These are phyloP conservation scores for Crinitomyces ghanaensis DNA, from an alignment of 805 yeast species.

Conservation along the genomic window DNA sequence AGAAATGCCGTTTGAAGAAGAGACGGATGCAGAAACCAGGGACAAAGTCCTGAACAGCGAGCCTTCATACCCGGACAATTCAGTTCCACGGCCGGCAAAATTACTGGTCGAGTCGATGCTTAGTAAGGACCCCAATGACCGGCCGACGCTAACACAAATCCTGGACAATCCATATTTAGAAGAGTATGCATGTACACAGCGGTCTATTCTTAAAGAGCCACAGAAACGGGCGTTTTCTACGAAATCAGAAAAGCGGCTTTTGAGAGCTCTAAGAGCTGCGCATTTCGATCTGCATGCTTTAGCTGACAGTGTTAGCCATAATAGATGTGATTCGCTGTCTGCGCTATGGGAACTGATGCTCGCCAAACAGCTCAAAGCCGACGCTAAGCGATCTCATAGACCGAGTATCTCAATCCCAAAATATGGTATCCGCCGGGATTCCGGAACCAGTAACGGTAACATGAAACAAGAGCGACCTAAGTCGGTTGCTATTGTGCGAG, in stretches of 20 bases:
- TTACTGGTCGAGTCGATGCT: slow-evolving; percentile 44
- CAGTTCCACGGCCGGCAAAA: slow-evolving; percentile 34
- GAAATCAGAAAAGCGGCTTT: slow-evolving; percentile 47
- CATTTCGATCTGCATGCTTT: slow-evolving; percentile 56
- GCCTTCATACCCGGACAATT: slow-evolving; percentile 38
- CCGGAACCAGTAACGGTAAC: too few relatives aligned
- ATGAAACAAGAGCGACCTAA: too few relatives aligned
- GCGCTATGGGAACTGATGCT: slow-evolving; percentile 64
- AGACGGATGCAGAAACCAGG: slow-evolving; percentile 51
- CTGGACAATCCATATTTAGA: slow-evolving; percentile 40
- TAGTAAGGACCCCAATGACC: slow-evolving; percentile 48
- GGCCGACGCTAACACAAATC: slow-evolving; percentile 50
- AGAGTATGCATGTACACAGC: slow-evolving; percentile 32
- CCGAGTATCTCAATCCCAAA: neutral
- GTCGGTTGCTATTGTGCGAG: too few relatives aligned
- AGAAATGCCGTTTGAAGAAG: slow-evolving; percentile 84
- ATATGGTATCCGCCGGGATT: too few relatives aligned
- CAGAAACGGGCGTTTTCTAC: slow-evolving; percentile 41
- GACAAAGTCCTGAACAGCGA: slow-evolving; percentile 50
- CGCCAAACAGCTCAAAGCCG: slow-evolving; percentile 34
- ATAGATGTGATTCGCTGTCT: slow-evolving; percentile 57
- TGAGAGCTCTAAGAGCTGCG: slow-evolving; percentile 46
- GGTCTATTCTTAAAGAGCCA: slow-evolving; percentile 28
- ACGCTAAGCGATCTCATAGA: slow-evolving; percentile 5
- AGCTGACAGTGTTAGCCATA: slow-evolving; percentile 43